Evolutionary conservation across 2,329 filamentous ascomycete species (phyloP), one percentile per base, ranked within the genome.

Genomic region (Fusarium napiforme): DNA sequence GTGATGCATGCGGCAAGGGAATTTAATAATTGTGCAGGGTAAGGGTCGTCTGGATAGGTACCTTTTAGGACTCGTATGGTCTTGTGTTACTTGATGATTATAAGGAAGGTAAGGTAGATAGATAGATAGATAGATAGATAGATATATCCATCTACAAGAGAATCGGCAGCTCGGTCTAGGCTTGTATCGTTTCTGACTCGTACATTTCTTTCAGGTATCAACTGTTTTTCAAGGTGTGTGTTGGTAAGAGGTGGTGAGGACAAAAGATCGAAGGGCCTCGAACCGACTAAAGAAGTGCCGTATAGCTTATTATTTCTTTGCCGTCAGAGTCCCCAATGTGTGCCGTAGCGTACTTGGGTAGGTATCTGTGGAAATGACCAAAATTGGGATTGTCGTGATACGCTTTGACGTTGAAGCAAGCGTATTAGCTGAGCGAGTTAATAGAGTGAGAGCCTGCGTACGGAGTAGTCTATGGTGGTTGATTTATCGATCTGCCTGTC

Each of bases 21-120:
- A 42, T 46, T 36, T 19, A 28, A 49, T n/a, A n/a, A 30, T 15
- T 39, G 52, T 72, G 60, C 64, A 74, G 68, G 71, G 71, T 74
- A 71, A 30, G 37, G 42, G 12, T n/a, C 23, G 39, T 42, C 42
- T 42, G 21, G 23, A 21, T 23, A 37, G 5, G 40, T 47, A 28
- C 55, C 45, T 66, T 32, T 32, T 36, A 37, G 37, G 28, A 43
- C 50, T 45, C 10, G 64, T 37, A 23, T 34, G 28, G 34, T 55
- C 30, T 34, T 45, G 49, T 18, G 42, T n/a, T 32, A 19, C 16
- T 36, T 39, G 43, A 21, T 50, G 45, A 36, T 30, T 37, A 37
- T 32, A 32, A 23, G 30, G 23, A 50, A 32, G 47, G 21, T n/a
- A 21, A 47, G 26, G 45, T 21, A 21, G 45, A 30, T 47, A 26